Conservation (phyloP, 2,329 filamentous ascomycete genomes). For the Claviceps purpurea region DNA sequence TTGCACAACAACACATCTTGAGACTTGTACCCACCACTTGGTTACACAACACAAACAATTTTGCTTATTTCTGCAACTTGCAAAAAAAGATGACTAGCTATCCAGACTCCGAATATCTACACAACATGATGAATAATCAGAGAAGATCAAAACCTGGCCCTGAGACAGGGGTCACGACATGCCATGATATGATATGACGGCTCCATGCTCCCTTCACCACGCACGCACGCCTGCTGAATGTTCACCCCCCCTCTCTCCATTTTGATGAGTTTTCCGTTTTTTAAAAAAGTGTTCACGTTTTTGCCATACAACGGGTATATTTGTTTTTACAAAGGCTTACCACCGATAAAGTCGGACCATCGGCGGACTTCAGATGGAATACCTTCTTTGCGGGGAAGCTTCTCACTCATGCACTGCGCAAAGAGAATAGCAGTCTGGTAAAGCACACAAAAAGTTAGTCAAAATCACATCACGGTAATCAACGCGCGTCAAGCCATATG, state of each 20-base stretch:
- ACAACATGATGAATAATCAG: constrained; percentile 1
- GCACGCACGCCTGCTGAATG: too few species aligned
- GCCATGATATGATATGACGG: too few species aligned
- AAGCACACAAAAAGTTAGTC: neutral
- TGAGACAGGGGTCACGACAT: too few species aligned
- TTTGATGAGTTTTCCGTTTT: constrained; percentile 13
- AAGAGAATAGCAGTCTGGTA: constrained; percentile 83
- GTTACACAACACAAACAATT: too few species aligned
- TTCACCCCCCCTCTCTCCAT: constrained; percentile 13
- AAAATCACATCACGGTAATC: neutral
- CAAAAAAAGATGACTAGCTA: neutral
- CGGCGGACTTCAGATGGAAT: constrained; percentile 83
- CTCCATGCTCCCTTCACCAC: too few species aligned
- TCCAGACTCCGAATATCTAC: constrained; percentile 14
- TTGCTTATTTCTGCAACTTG: too few species aligned
- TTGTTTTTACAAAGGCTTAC: constrained; percentile 51
- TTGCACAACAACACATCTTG: too few species aligned
- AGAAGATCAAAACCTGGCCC: too few species aligned
- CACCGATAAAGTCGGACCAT: constrained; percentile 92
- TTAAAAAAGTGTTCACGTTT: neutral
- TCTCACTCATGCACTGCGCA: constrained; percentile 92
- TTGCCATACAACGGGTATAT: neutral
- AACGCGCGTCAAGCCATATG: neutral
- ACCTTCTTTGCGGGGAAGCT: constrained; percentile 76
- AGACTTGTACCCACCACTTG: too few species aligned